Conservation (phyloP, 768 basidiomycete species). For the Lactarius tabidus region DNA sequence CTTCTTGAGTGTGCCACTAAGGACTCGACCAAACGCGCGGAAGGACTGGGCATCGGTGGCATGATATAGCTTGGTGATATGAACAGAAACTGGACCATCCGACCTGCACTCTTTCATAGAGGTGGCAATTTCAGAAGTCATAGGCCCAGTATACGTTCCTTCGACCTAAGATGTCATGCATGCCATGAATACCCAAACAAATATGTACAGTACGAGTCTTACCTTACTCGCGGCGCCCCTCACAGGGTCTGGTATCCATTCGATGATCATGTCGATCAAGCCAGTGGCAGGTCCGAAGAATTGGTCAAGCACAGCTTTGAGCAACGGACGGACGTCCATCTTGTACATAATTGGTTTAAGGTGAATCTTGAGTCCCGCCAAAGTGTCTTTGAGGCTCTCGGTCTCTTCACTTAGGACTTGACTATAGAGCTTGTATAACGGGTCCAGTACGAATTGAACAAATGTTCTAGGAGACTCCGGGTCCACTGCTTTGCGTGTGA, state of each 20-base stretch:
- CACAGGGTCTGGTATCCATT: conserved; percentile 83
- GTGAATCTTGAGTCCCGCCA: conserved; percentile 71
- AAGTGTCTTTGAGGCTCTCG: conserved; percentile 77
- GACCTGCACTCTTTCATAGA: conserved; percentile 82
- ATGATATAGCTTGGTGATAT: conserved; percentile 92
- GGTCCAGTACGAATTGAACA: conserved; percentile 93
- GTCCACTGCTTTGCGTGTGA: conserved; percentile 79
- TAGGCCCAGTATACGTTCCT: conserved; percentile 83
- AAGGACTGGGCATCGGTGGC: conserved; percentile 96
- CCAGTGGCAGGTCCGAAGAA: conserved; percentile 93
- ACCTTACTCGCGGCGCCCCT: conserved; percentile 61
- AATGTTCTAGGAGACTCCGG: conserved; percentile 80
- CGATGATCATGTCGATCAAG: conserved; percentile 86
- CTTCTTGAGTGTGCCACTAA: conserved; percentile 85
- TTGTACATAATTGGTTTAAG: conserved; percentile 94
- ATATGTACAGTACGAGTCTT: conserved; percentile 4
- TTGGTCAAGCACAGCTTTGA: conserved; percentile 91
- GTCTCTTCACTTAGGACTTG: conserved; percentile 93
- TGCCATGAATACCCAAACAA: conserved; percentile 12
- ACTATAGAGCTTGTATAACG: conserved; percentile 95
- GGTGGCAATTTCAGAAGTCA: conserved; percentile 70
- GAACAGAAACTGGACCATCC: conserved; percentile 87
- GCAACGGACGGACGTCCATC: conserved; percentile 94
- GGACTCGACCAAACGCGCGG: conserved; percentile 90
- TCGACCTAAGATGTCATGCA: conserved; percentile 49